These are phyloP conservation scores for Spergularia bocconei DNA, from an alignment of 148 eudicot genomes.

Conservation along the genomic window DNA sequence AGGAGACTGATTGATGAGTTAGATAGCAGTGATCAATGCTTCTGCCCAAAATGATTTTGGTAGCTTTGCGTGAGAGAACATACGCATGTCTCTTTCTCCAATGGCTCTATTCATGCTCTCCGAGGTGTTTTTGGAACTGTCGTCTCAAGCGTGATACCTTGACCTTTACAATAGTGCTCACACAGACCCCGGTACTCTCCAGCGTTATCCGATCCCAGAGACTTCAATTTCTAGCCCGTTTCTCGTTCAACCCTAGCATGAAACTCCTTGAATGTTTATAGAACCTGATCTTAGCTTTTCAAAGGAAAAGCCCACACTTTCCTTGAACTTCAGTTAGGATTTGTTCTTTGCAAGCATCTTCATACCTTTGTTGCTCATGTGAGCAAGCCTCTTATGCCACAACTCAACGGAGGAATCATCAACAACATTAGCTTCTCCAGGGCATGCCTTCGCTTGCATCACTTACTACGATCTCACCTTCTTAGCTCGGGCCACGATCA, in stretches of 20 bases:
- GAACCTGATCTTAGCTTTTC: constrained; percentile 15
- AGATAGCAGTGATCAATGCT: background rate
- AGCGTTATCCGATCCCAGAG: constrained; percentile 4
- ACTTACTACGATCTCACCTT: background rate
- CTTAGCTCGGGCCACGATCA: constrained; percentile 7
- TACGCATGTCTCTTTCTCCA: constrained; percentile 18
- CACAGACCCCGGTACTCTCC: constrained; percentile 6
- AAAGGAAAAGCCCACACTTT: constrained; percentile 22
- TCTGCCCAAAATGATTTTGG: constrained; percentile 18
- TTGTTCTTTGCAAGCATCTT: constrained; percentile 1
- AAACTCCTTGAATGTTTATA: constrained; percentile 20
- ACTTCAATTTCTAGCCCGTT: background rate
- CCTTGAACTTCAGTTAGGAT: background rate
- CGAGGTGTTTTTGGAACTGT: constrained; percentile 19
- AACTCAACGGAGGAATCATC: constrained; percentile 9
- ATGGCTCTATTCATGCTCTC: constrained; percentile 19
- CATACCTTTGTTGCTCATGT: background rate
- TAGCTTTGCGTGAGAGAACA: constrained; percentile 13
- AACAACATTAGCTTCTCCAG: constrained; percentile 7
- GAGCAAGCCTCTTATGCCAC: constrained; percentile 10
- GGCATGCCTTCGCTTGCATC: background rate
- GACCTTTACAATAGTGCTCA: background rate
- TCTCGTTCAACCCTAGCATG: constrained; percentile 9
- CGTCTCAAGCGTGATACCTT: constrained; percentile 12
- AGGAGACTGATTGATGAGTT: constrained; percentile 22